Conservation (phyloP, 129 eudicot genomes). For the Deinandra increscens region DNA sequence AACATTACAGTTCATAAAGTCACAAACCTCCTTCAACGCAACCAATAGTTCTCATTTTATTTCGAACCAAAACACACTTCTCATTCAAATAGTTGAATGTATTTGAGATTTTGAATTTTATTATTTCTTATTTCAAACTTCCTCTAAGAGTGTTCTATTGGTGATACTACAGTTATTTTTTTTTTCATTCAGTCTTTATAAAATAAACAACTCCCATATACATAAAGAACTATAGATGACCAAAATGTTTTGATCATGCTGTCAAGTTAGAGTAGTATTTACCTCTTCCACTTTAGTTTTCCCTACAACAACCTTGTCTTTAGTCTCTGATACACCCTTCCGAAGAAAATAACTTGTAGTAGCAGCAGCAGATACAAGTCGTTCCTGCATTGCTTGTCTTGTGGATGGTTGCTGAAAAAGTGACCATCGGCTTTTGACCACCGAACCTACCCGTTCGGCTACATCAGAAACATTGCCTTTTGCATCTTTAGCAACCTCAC, state of each 20-base stretch:
- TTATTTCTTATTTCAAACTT: neutral
- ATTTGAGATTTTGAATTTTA: neutral
- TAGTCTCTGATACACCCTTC: conserved; percentile 85
- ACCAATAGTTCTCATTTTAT: neutral
- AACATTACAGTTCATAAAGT: neutral
- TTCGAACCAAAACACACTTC: neutral
- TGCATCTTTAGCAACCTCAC: conserved; percentile 93
- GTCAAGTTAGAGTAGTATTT: conserved; percentile 38
- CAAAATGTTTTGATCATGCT: conserved; percentile 1
- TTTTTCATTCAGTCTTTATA: neutral
- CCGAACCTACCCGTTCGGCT: conserved; percentile 79
- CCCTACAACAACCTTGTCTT: conserved; percentile 86
- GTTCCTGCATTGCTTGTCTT: conserved; percentile 90
- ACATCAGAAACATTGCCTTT: conserved; percentile 80
- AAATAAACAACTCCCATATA: neutral
- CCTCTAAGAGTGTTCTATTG: neutral
- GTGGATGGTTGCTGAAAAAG: conserved; percentile 91
- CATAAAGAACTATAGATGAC: neutral
- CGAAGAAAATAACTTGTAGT: conserved; percentile 78
- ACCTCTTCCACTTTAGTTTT: conserved; percentile 98
- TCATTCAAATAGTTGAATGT: neutral
- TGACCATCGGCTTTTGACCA: conserved; percentile 91
- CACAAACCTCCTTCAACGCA: conserved; percentile 7
- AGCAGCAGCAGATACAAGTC: conserved; percentile 87
- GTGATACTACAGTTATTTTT: neutral